Percentiles rank a stretch among this genome's conserved stretches.
phyloP scores from a whole-genome alignment of 345 rosid species.

The Populus ilicifolia region DNA sequence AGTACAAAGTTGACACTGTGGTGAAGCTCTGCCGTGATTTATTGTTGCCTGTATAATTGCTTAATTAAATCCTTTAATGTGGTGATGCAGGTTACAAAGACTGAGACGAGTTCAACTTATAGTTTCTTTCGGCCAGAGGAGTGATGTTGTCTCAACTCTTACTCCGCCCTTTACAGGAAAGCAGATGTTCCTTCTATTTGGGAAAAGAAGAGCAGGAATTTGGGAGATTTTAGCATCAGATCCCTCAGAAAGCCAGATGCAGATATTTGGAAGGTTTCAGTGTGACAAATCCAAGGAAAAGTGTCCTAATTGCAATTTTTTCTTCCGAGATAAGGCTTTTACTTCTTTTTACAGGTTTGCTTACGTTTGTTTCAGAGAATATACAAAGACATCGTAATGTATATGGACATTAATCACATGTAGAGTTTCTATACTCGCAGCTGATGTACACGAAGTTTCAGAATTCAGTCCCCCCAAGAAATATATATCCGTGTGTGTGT shows the following conservation, averaged over 20 bases:
- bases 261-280: conserved; percentile 1
- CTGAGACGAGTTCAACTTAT: conserved; percentile 60
- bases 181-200: not conserved
- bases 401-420: not conserved
- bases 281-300: conserved; percentile 24
- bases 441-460: not conserved
- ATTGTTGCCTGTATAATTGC: not conserved
- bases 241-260: not conserved
- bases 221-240: not conserved
- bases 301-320: not conserved
- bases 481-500: no score
- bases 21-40: not conserved
- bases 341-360: not conserved
- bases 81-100: conserved; percentile 54
- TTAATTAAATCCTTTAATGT: not conserved
- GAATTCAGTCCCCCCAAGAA: no score
- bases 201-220: not conserved
- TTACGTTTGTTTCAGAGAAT: not conserved
- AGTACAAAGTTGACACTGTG: no score
- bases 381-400: not conserved
- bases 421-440: not conserved
- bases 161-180: not conserved
- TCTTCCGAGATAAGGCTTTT: not conserved
- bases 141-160: conserved; percentile 18
- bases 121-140: conserved; percentile 53